These are phyloP conservation scores for Ceratocystis variospora DNA, from an alignment of 2,329 filamentous ascomycete species.

Conservation along the genomic window DNA sequence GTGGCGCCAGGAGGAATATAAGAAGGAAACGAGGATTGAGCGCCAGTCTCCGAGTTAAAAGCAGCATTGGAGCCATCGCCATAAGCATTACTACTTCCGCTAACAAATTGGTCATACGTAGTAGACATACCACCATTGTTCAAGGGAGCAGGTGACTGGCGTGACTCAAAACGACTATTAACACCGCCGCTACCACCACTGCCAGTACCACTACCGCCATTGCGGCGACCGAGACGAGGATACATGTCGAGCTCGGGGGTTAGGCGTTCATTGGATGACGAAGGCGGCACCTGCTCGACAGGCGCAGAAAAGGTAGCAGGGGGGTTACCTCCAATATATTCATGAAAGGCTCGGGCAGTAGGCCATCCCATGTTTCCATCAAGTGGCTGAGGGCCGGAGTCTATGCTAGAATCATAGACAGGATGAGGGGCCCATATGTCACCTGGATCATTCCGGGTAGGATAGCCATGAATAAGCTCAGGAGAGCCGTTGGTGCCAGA, in stretches of 20 bases:
- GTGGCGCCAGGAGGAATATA: constrained; percentile 1
- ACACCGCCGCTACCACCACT: neutral
- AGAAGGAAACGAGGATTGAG: neutral
- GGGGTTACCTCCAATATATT: neutral
- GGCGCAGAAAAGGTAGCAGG: neutral
- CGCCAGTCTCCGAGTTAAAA: neutral
- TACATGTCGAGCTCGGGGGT: constrained; percentile 6
- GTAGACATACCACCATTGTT: neutral
- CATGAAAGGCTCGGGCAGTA: neutral
- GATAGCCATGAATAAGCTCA: constrained; percentile 1
- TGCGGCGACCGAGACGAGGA: neutral
- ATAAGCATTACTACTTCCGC: neutral
- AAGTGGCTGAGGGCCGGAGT: neutral
- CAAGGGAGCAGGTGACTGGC: neutral
- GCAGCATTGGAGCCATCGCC: neutral
- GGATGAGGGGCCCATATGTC: constrained; percentile 5
- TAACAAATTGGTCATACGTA: constrained; percentile 6
- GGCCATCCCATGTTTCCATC: neutral
- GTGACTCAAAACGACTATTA: constrained; percentile 1
- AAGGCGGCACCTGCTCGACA: neutral
- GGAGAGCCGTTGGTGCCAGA: neutral
- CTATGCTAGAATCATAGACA: neutral
- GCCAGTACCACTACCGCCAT: neutral
- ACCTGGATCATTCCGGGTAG: neutral
- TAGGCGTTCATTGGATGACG: neutral